phyloP scores from a whole-genome alignment of 805 yeast genomes.

The Pichia nanzhaoensis region DNA sequence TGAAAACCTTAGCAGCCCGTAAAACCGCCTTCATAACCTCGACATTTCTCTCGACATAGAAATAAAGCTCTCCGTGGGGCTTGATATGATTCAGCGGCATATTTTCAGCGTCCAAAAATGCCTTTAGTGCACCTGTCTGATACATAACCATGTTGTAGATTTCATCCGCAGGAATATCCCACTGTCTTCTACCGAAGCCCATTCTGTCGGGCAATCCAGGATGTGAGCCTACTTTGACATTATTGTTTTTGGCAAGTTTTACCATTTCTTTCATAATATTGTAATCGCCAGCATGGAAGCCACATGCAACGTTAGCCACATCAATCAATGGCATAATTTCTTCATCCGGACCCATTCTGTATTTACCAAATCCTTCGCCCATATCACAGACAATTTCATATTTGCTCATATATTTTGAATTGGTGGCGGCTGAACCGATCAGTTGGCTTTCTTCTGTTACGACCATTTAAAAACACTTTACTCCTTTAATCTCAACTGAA shows the following conservation, averaged over 20 bases:
- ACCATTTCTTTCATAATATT: conserved; percentile 32
- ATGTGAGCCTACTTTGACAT: conserved; percentile 34
- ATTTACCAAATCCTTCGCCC: conserved; percentile 35
- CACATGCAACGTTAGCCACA: conserved; percentile 36
- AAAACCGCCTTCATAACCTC: conserved; percentile 32
- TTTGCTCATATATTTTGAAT: conserved; percentile 21
- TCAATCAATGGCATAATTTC: conserved; percentile 36
- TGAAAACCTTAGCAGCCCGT: conserved; percentile 31
- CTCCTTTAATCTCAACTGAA: too few species aligned
- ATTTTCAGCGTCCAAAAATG: conserved; percentile 32
- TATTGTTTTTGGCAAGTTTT: conserved; percentile 29
- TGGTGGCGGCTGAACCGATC: conserved; percentile 16
- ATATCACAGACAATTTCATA: conserved; percentile 31
- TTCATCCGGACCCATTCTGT: conserved; percentile 35
- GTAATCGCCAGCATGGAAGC: conserved; percentile 37
- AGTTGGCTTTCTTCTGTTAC: not conserved
- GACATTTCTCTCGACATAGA: conserved; percentile 32
- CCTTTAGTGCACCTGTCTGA: conserved; percentile 35
- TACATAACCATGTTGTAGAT: conserved; percentile 31
- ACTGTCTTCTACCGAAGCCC: conserved; percentile 36
- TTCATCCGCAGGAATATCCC: conserved; percentile 33
- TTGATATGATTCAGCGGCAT: conserved; percentile 30
- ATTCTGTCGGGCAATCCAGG: conserved; percentile 35
- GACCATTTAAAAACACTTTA: too few species aligned
- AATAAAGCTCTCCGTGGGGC: conserved; percentile 36